Conservation (phyloP, 805 yeast species). For the Lachancea meyersii region DNA sequence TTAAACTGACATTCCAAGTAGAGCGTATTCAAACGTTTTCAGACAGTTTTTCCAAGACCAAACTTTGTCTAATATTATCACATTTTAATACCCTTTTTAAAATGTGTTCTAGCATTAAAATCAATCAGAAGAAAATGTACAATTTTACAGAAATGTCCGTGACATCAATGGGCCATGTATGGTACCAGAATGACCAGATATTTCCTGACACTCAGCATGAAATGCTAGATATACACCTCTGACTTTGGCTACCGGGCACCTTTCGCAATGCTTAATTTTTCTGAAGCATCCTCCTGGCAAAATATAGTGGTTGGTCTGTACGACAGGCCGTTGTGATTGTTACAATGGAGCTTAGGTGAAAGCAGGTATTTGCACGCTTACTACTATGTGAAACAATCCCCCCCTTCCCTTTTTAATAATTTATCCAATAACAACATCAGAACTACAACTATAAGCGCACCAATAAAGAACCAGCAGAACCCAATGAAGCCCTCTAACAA, state of each 20-base stretch:
- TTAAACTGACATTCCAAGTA: too few relatives aligned
- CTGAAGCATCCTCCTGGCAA: too few relatives aligned
- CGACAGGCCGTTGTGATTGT: too few relatives aligned
- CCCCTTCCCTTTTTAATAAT: neutral
- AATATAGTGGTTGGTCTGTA: too few relatives aligned
- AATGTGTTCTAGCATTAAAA: too few relatives aligned
- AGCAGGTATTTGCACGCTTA: conserved; percentile 6
- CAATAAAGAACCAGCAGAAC: neutral
- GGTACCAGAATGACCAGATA: neutral
- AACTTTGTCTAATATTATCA: too few relatives aligned
- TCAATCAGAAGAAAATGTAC: too few relatives aligned
- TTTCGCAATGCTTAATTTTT: conserved; percentile 5
- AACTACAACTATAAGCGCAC: conserved; percentile 2
- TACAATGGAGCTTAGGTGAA: too few relatives aligned
- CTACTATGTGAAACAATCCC: neutral
- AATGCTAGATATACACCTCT: conserved; percentile 4
- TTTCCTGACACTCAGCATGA: neutral
- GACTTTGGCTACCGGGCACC: conserved; percentile 7
- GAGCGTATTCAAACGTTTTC: too few relatives aligned
- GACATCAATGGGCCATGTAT: conserved; percentile 20
- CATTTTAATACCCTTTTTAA: too few relatives aligned
- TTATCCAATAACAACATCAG: neutral
- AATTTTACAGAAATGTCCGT: conserved; percentile 45
- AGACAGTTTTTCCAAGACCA: too few relatives aligned
- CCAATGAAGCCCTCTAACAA: conserved; percentile 2